Percentiles rank a stretch among this genome's conserved stretches.
phyloP scores from a whole-genome alignment of 1,139 yeast genomes.

The Scheffersomyces insectosa region DNA sequence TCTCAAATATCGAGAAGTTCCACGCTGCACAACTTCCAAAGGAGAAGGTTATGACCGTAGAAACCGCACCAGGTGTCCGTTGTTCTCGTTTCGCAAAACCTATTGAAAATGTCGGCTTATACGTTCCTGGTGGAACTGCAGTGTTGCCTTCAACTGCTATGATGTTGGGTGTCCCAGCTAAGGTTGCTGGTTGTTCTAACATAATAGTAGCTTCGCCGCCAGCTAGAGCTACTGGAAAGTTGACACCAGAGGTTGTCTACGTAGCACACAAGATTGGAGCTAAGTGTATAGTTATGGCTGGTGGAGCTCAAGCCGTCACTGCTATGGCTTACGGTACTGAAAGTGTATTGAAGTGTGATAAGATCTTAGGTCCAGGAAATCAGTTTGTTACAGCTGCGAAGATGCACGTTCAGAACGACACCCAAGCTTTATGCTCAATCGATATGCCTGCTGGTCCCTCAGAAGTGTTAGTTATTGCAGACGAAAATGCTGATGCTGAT shows the following conservation, averaged over 20 bases:
- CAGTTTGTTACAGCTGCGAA: constrained; percentile 99
- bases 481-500: constrained; percentile 82
- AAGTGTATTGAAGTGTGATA: constrained; percentile 88
- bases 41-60: constrained; percentile 74
- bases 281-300: constrained; percentile 84
- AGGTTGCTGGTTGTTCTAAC: constrained; percentile 95
- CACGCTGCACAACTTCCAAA: constrained; percentile 86
- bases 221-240: constrained; percentile 80
- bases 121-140: constrained; percentile 99
- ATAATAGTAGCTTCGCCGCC: constrained; percentile 98
- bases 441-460: constrained; percentile 99
- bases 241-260: constrained; percentile 96
- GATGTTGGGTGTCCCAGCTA: constrained; percentile 99
- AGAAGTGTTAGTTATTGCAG: constrained; percentile 93
- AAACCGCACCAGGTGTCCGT: constrained; percentile 89
- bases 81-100: constrained; percentile 96
- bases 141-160: constrained; percentile 96
- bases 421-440: constrained; percentile 90
- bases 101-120: constrained; percentile 89
- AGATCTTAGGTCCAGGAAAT: constrained; percentile 97
- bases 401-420: constrained; percentile 95
- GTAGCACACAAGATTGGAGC: constrained; percentile 97
- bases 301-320: constrained; percentile 99
- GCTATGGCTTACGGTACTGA: constrained; percentile 99
- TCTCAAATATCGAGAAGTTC: constrained; percentile 85